Evolutionary conservation across 306 rosid genomes (phyloP).

Genomic region (Vicia faba): DNA sequence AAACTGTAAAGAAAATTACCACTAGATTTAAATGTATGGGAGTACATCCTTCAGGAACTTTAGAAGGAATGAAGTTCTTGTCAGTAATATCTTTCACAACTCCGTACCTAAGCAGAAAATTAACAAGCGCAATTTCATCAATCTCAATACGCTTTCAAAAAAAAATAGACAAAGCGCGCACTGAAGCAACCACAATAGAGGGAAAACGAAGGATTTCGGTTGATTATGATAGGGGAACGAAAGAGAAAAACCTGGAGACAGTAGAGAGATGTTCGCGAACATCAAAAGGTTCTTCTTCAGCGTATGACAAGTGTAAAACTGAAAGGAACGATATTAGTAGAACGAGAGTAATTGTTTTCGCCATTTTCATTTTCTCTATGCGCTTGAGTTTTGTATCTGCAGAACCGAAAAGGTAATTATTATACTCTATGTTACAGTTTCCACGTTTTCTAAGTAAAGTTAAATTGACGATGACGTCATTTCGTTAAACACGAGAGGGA

Average conservation of each 20-base stretch:
- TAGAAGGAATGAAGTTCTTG: constrained; percentile 47
- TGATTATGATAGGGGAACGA: no score
- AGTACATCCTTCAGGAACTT: constrained; percentile 67
- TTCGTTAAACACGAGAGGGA: not conserved
- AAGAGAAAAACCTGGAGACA: constrained; percentile 59
- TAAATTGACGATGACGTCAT: not conserved
- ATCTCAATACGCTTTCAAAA: not conserved
- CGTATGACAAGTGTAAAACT: constrained; percentile 34
- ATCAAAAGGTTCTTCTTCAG: constrained; percentile 55
- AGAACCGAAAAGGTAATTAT: not conserved
- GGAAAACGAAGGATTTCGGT: no score
- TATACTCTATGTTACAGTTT: not conserved
- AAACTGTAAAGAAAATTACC: constrained; percentile 54
- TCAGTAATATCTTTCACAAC: constrained; percentile 51
- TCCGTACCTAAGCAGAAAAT: constrained; percentile 63
- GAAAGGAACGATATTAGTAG: constrained; percentile 28
- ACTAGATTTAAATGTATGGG: constrained; percentile 90
- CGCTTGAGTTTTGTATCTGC: constrained; percentile 3
- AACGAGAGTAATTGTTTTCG: constrained; percentile 29
- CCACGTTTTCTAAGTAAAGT: not conserved
- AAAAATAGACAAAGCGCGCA: no score
- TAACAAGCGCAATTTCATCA: constrained; percentile 1
- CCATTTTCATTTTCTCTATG: constrained; percentile 21
- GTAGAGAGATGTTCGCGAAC: constrained; percentile 79
- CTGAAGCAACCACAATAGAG: no score